These are phyloP conservation scores for Cylindrotheca fusiformis DNA, from an alignment of 108 stramenopile genomes.

Conservation along the genomic window DNA sequence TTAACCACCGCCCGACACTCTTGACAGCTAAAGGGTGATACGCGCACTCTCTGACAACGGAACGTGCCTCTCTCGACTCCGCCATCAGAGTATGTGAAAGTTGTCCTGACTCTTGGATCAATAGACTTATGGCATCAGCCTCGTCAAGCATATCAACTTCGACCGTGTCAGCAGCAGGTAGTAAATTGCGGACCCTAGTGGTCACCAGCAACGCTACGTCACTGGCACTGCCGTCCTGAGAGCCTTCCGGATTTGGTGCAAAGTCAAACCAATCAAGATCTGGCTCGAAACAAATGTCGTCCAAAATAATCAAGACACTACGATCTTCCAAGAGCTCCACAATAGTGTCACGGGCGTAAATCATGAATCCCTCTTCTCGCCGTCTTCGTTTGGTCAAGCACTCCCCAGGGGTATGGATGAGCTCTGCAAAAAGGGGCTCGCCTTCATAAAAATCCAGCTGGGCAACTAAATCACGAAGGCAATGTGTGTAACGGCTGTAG, in stretches of 20 bases:
- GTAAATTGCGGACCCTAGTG: constrained; percentile 37
- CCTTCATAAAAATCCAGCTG: constrained; percentile 44
- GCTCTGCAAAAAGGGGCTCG: constrained; percentile 50
- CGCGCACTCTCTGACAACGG: constrained; percentile 59
- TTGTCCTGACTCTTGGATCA: constrained; percentile 65
- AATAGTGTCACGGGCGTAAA: constrained; percentile 59
- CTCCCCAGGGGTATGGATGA: constrained; percentile 60
- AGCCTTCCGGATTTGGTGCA: constrained; percentile 37
- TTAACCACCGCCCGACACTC: constrained; percentile 71
- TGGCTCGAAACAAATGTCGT: constrained; percentile 61
- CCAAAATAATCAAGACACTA: constrained; percentile 65
- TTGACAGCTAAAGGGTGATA: constrained; percentile 77
- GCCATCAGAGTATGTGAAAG: constrained; percentile 46
- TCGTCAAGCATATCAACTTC: constrained; percentile 62
- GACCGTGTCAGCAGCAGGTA: constrained; percentile 54
- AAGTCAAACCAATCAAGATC: constrained; percentile 81
- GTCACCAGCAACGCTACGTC: constrained; percentile 62
- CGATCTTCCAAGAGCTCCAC: constrained; percentile 52
- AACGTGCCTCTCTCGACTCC: constrained; percentile 38
- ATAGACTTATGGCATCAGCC: constrained; percentile 54
- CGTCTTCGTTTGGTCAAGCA: constrained; percentile 38
- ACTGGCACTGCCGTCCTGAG: constrained; percentile 26
- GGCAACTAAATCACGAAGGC: constrained; percentile 41
- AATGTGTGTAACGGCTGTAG: constrained; percentile 52
- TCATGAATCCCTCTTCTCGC: constrained; percentile 72